These are phyloP conservation scores for Dianthus caryophyllus DNA, from an alignment of 148 eudicot genomes.

Conservation along the genomic window DNA sequence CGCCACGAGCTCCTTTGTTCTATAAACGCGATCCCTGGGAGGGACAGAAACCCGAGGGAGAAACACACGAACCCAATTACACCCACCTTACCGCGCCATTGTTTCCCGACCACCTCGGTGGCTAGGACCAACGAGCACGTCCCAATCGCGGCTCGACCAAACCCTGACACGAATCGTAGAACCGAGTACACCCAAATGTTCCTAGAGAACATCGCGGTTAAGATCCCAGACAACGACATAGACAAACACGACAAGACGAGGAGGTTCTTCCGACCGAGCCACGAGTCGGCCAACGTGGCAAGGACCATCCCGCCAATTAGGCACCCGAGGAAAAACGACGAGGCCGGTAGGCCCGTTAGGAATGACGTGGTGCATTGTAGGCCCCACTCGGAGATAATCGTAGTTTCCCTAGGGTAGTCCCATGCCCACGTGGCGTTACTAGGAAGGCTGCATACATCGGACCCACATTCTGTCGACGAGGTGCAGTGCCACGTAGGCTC, in stretches of 20 bases:
- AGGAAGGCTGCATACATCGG: conserved; percentile 32
- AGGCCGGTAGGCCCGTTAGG: conserved; percentile 53
- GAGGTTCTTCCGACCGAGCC: conserved; percentile 55
- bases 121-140: conserved; percentile 62
- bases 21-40: conserved; percentile 49
- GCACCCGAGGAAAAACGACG: conserved; percentile 62
- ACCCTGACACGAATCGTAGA: conserved; percentile 44
- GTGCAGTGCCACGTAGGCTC: conserved; percentile 51
- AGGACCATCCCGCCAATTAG: conserved; percentile 46
- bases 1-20: conserved; percentile 46
- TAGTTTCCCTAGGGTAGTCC: conserved; percentile 33
- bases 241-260: conserved; percentile 38
- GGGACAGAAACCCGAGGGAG: conserved; percentile 51
- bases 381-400: conserved; percentile 58
- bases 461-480: conserved; percentile 13
- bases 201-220: conserved; percentile 35
- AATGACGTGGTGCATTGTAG: conserved; percentile 46
- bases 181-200: conserved; percentile 48
- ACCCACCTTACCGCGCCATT: conserved; percentile 58
- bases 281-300: conserved; percentile 56
- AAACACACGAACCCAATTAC: conserved; percentile 46
- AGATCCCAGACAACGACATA: conserved; percentile 47
- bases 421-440: conserved; percentile 35
- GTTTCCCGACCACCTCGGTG: conserved; percentile 59
- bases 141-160: conserved; percentile 53